Percentiles rank a stretch among this genome's conserved stretches.
Conservation (phyloP, 1,284 basidiomycete species). For the Boletus smithii region DNA sequence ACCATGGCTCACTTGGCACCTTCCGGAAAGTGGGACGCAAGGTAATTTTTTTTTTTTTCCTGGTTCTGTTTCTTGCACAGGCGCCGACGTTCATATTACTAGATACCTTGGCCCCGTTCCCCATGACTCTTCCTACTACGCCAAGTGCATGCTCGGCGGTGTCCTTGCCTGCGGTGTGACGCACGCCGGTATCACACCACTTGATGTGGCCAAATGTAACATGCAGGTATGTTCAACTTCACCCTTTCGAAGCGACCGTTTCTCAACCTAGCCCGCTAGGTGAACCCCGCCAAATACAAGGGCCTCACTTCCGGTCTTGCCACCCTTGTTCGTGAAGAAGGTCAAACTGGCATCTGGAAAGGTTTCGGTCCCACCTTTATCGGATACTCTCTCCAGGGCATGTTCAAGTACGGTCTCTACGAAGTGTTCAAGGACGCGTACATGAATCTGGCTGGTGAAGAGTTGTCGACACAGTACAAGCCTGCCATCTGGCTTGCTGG, state of each 20-base stretch:
- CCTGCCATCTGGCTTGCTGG: slow-evolving; percentile 92
- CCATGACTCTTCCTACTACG: slow-evolving; percentile 70
- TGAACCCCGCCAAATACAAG: slow-evolving; percentile 73
- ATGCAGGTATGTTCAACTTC: slow-evolving; percentile 73
- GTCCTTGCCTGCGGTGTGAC: slow-evolving; percentile 90
- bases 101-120: slow-evolving; percentile 69
- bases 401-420: slow-evolving; percentile 97
- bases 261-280: slow-evolving; percentile 28
- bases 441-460: slow-evolving; percentile 83
- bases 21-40: slow-evolving; percentile 67
- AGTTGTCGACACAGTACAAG: slow-evolving; percentile 84
- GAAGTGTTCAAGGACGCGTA: slow-evolving; percentile 93
- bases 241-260: too few species aligned
- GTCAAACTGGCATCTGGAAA: slow-evolving; percentile 85
- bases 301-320: slow-evolving; percentile 74
- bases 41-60: slow-evolving; percentile 38
- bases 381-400: slow-evolving; percentile 94
- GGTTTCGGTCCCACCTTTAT: slow-evolving; percentile 90
- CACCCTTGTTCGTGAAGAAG: slow-evolving; percentile 80
- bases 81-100: neutral
- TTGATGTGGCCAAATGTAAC: slow-evolving; percentile 96
- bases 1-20: slow-evolving; percentile 33
- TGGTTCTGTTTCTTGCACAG: too few species aligned
- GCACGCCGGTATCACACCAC: slow-evolving; percentile 89
- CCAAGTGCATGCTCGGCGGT: slow-evolving; percentile 86